Percentiles rank a stretch among this genome's conserved stretches.
These are phyloP conservation scores for Dactylonectria macrodidyma DNA, from an alignment of 2,329 filamentous ascomycete genomes.

Conservation along the genomic window DNA sequence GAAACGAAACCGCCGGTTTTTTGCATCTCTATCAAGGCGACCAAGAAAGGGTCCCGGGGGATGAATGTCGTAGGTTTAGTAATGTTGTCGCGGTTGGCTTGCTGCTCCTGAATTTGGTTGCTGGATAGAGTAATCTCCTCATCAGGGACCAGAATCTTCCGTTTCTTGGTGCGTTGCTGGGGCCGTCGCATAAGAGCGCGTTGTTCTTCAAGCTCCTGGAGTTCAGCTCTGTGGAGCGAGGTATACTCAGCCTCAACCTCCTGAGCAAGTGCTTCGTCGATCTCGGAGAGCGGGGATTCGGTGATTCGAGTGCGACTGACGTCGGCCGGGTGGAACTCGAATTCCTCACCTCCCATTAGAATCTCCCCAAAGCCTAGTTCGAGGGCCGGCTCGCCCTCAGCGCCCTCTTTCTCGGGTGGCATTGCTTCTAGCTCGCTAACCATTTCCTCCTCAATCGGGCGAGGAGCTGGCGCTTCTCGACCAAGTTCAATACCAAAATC, in stretches of 20 bases:
- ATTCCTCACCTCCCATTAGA: constrained; percentile 73
- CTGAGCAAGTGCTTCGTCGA: constrained; percentile 74
- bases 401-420: constrained; percentile 69
- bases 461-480: constrained; percentile 83
- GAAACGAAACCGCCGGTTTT: constrained; percentile 91
- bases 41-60: constrained; percentile 86
- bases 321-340: constrained; percentile 75
- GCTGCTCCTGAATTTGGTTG: constrained; percentile 86
- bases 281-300: constrained; percentile 79
- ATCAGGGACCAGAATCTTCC: constrained; percentile 88
- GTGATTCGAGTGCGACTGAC: constrained; percentile 74
- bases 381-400: constrained; percentile 70
- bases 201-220: constrained; percentile 74
- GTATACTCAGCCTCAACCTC: constrained; percentile 73
- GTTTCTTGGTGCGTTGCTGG: constrained; percentile 80
- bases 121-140: constrained; percentile 83
- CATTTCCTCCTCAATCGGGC: constrained; percentile 79
- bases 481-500: constrained; percentile 91
- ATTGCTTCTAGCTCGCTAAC: constrained; percentile 73
- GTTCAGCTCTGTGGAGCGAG: constrained; percentile 67
- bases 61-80: constrained; percentile 87
- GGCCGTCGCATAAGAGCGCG: constrained; percentile 75
- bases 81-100: constrained; percentile 88
- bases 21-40: constrained; percentile 93
- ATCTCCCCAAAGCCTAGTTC: constrained; percentile 73